A percentile compares a stretch with the other conserved stretches of the same genome.
Conservation (phyloP, 2,329 filamentous ascomycete genomes). For the Fusarium sp. region DNA sequence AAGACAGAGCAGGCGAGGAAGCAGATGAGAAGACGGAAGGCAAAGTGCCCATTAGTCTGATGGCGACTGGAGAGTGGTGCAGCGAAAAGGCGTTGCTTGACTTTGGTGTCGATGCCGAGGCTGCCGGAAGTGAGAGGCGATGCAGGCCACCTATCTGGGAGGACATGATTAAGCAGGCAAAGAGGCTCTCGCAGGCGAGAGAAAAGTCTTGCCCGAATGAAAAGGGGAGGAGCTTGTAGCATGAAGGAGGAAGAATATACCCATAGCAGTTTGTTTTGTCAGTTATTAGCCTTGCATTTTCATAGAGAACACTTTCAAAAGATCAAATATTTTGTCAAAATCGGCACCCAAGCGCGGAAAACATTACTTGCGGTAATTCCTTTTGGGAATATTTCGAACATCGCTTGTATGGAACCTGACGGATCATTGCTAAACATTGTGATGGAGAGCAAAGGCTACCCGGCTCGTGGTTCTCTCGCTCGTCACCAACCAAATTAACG, state of each 20-base stretch:
- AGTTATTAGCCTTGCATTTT: not conserved
- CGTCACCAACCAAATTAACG: no score
- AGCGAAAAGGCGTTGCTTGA: conserved; percentile 60
- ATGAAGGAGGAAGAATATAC: not conserved
- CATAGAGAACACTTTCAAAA: not conserved
- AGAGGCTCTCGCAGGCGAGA: conserved; percentile 2
- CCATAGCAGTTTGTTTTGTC: not conserved
- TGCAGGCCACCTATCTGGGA: conserved; percentile 14
- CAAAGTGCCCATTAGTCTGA: conserved; percentile 63
- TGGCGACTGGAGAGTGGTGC: conserved; percentile 67
- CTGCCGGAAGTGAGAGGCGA: conserved; percentile 43
- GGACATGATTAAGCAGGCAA: conserved; percentile 5
- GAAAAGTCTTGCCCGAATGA: conserved; percentile 29
- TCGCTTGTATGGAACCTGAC: no score
- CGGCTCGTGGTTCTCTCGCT: not conserved
- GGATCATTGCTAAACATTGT: no score
- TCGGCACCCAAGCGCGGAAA: not conserved
- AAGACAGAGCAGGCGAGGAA: conserved; percentile 44
- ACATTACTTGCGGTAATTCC: not conserved
- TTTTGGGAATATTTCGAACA: no score
- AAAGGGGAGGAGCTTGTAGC: not conserved
- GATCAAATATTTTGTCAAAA: not conserved
- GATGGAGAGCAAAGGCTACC: no score
- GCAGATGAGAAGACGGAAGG: conserved; percentile 49
- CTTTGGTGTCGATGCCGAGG: conserved; percentile 61